These are phyloP conservation scores for Nicotiana benthamiana DNA, from an alignment of 257 asterid species.

Conservation along the genomic window DNA sequence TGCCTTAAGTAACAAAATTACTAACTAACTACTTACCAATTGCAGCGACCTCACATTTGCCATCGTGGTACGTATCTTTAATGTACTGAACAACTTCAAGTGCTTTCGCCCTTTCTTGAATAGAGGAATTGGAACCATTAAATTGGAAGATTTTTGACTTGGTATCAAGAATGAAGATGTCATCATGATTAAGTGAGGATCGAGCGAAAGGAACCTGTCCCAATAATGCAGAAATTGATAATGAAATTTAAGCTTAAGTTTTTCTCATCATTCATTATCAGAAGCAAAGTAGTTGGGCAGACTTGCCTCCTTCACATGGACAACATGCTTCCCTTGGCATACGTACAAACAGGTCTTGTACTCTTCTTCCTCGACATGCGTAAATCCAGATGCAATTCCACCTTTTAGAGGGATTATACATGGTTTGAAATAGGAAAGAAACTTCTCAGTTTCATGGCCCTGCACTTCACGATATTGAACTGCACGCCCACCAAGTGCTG, in stretches of 20 bases:
- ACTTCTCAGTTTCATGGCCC: constrained; percentile 94
- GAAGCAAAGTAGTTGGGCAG: constrained; percentile 9
- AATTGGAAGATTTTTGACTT: constrained; percentile 85
- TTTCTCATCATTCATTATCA: neutral
- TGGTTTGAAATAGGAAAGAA: constrained; percentile 97
- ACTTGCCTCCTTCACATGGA: constrained; percentile 89
- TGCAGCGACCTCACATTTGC: constrained; percentile 94
- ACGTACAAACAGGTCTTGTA: constrained; percentile 68
- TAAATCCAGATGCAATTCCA: constrained; percentile 91
- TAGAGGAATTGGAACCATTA: constrained; percentile 91
- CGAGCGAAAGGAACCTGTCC: constrained; percentile 86
- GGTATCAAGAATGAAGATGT: constrained; percentile 92
- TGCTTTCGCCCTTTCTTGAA: constrained; percentile 99
- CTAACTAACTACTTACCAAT: constrained; percentile 52
- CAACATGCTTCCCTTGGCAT: constrained; percentile 96
- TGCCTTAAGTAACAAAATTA: constrained; percentile 11
- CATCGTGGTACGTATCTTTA: constrained; percentile 90
- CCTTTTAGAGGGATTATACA: constrained; percentile 97
- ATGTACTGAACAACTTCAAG: constrained; percentile 96
- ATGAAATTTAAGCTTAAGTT: neutral
- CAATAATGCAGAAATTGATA: constrained; percentile 16
- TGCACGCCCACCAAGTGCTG: constrained; percentile 96
- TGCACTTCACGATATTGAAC: constrained; percentile 97
- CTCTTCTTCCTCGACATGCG: constrained; percentile 69
- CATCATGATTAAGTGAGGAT: constrained; percentile 93